Conservation (phyloP, 257 asterid genomes). For the Plantago ovata region DNA sequence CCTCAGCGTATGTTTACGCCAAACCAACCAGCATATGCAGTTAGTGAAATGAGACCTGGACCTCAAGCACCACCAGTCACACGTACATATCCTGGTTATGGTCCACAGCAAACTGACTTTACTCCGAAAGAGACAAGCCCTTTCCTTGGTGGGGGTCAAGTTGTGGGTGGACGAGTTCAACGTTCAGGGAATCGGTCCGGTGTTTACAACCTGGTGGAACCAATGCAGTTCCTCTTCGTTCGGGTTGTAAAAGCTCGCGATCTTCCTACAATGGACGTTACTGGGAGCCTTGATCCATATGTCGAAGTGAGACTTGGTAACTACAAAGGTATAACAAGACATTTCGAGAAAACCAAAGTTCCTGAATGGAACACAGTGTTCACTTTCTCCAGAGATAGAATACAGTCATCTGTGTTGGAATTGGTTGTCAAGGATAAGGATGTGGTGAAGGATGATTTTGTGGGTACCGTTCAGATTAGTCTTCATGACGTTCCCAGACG, state of each 20-base stretch:
- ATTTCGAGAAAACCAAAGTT: constrained; percentile 59
- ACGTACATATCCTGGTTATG: constrained; percentile 37
- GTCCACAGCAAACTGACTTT: constrained; percentile 57
- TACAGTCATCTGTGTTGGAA: constrained; percentile 71
- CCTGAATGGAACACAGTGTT: constrained; percentile 91
- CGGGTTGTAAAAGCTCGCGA: constrained; percentile 77
- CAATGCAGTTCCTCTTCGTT: constrained; percentile 87
- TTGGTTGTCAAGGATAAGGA: constrained; percentile 72
- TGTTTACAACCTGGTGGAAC: constrained; percentile 86
- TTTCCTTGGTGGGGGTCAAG: constrained; percentile 78
- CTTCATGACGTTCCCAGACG: constrained; percentile 74
- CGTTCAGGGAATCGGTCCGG: constrained; percentile 48
- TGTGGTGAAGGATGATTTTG: constrained; percentile 67
- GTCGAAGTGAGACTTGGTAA: constrained; percentile 90
- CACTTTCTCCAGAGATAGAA: constrained; percentile 67
- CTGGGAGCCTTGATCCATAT: constrained; percentile 82
- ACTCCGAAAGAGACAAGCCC: constrained; percentile 79
- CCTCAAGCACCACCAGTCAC: constrained; percentile 40
- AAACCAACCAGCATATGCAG: constrained; percentile 36
- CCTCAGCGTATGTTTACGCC: constrained; percentile 27
- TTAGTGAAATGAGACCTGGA: constrained; percentile 50
- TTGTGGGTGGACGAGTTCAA: constrained; percentile 60
- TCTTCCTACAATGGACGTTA: constrained; percentile 64
- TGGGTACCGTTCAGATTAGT: constrained; percentile 59
- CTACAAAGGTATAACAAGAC: constrained; percentile 77